phyloP scores from a whole-genome alignment of 306 rosid species.

The Pterocarpus macrocarpus region DNA sequence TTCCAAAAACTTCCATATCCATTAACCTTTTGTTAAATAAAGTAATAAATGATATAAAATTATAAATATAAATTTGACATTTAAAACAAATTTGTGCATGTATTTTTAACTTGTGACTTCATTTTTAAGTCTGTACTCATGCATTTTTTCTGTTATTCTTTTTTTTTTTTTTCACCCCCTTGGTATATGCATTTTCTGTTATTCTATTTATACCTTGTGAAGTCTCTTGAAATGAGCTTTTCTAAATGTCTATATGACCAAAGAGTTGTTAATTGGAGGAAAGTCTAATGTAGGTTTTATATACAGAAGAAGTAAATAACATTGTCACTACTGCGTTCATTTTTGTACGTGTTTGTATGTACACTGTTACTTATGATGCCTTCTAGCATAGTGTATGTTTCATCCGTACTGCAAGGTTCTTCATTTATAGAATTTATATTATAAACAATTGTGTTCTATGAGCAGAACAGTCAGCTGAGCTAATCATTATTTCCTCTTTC shows the following conservation, averaged over 20 bases:
- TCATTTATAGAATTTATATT: conserved; percentile 21
- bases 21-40: conserved; percentile 14
- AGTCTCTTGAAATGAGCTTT: conserved; percentile 29
- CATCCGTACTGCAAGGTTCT: conserved; percentile 4
- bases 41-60: conserved; percentile 1
- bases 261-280: background rate
- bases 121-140: background rate
- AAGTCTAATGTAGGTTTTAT: background rate
- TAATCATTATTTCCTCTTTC: conserved; percentile 26
- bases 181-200: background rate
- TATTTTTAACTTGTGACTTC: background rate
- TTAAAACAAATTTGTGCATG: conserved; percentile 2
- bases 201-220: conserved; percentile 3
- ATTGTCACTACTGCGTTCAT: background rate
- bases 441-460: background rate
- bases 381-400: background rate
- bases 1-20: background rate
- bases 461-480: conserved; percentile 23
- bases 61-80: conserved; percentile 23
- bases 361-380: conserved; percentile 13
- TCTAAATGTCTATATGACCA: conserved; percentile 13
- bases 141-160: background rate
- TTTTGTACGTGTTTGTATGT: background rate
- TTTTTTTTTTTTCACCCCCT: background rate
- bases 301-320: background rate